Base-by-base conservation (phyloP, 2,329 filamentous ascomycete genomes). In the Stagonosporopsis rhizophila region DNA sequence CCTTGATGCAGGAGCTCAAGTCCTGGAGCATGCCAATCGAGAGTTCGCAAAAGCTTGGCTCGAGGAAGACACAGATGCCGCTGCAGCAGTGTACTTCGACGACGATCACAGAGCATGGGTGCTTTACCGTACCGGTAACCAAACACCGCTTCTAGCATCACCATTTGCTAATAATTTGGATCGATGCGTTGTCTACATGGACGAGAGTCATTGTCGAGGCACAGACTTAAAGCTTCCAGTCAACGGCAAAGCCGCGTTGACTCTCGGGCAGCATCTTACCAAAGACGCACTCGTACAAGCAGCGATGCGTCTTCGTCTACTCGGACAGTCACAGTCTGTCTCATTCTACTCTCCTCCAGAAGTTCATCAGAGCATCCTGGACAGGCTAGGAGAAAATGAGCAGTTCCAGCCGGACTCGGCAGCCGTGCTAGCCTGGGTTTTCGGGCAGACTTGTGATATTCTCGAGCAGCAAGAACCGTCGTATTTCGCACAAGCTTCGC, bases 281-380 rank as follows among this genome's bases (percentile, higher is more conserved):
- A 88, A 89, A 56, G 86, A 88, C 52, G 79, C 84, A 8, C 81
- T 83, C 0, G 84, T 87, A 0, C 86, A 89, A 85, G 87, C 87
- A 49, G 86, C 87, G 0, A 89, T 90, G 87, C 76, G 87, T 56
- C 71, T 90, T 0, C 79, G 88, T 1, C 83, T 88, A 41, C 75
- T 90, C 0, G 81, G 75, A 0, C 78, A 78, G 2, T 83, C 83
- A 0, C 86, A 89, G 52, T 83, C 82, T 0, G 68, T 89, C 0
- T 72, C 74, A 0, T 83, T 82, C 44, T 80, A 86, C 19, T 80
- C 82, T 0, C 85, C 86, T 0, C 83, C 82, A 0, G 86, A 89
- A 64, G 86, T 89, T 0, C 79, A 88, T 30, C 82, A 85, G 25
- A 87, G 82, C 57, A 87, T 90, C 28, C 62, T 82, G 0, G 82